Evolutionary conservation across 202 grass and related monocot species (phyloP), one percentile per base, ranked within the genome.

Genomic region (Carex sylvatica): DNA sequence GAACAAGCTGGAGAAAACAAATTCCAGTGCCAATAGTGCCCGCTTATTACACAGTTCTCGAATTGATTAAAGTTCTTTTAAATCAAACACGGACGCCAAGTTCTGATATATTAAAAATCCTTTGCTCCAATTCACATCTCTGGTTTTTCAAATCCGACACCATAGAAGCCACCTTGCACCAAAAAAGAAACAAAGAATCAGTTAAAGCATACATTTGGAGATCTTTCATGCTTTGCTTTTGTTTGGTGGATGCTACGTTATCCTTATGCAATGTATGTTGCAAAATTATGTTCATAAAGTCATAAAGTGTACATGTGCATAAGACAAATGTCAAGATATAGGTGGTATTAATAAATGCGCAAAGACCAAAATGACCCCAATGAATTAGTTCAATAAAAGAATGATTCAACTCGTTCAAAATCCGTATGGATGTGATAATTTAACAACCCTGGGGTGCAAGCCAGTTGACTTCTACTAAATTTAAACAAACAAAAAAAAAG

Each of bases 51-150:
- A 51, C 42, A 67, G 15, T 49, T 67, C 47, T 52, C 15, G 54
- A 46, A 47, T 55, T 53, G 38, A 15, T 52, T 31, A 55, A 40
- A 31, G 11, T 31, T 67, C 6, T 56, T 47, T 46, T 28, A 82
- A 67, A 65, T 98, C 86, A 98, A 90, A 98, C 91, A 69, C 72
- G 91, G 60, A 95, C 84, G 18, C 95, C 92, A 1, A 90, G 94
- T 89, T 98, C 95, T 70, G 92, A 95, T 84, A 98, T 91, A 70
- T 86, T 83, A 61, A 91, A 89, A 82, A 98, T 89, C 71, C 85
- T 95, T 84, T 90, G 77, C 56, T 98, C 86, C 79, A 98, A 83
- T 64, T 84, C 84, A 68, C n/a, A 59, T 83, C 91, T 91, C 83
- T 89, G 84, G 42, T 28, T 86, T 86, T 95, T 93, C 89, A 98